Base-by-base conservation (phyloP, 2,329 filamentous ascomycete genomes). In the Trichoderma breve region DNA sequence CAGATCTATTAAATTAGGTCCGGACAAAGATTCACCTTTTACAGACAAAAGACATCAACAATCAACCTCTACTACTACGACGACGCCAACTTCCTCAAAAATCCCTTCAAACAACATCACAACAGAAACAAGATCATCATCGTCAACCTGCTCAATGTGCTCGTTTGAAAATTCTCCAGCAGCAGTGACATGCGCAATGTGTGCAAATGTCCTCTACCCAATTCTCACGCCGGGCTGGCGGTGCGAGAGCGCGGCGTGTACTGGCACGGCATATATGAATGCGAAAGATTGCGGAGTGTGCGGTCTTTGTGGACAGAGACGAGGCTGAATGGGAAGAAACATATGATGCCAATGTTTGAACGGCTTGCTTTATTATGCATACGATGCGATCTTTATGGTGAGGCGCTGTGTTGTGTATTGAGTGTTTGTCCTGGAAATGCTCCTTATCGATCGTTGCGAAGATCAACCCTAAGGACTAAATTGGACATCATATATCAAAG, bases 221-320 rank as follows among this genome's bases (percentile, higher is more conserved):
- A 77, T 81, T 0, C 85, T 86, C 64, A 84, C 90, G 58, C 81
- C 85, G 0, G 81, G 84, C 21, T 95, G 93, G 93, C 81, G 81
- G 62, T 95, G 93, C 78, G 79, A 78, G 57, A 88, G 86, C 74
- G 77, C 79, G 4, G 74, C 81, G 3, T 95, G 93, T 78, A 81
- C 81, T 72, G 84, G 81, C 14, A 87, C 85, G 60, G 73, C 76
- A 24, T 95, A 93, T 78, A 77, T 90, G 67, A 95, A 95, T 77
- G 86, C 91, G 12, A 88, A 86, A 1, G 92, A 95, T 79, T 89
- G 86, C 74, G 91, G 90, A 7, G 79, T 90, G 0, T 95, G 93
- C 78, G 92, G 92, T 4, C 80, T 93, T 6, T 95, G 92, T 78
- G 90, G 90, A 21, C 81, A 80, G 75, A 83, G 80, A 74, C 32